Percentiles rank a stretch among this genome's conserved stretches.
Evolutionary conservation across 495 filamentous ascomycete genomes (phyloP).

Genomic region (Podospora sp.): DNA sequence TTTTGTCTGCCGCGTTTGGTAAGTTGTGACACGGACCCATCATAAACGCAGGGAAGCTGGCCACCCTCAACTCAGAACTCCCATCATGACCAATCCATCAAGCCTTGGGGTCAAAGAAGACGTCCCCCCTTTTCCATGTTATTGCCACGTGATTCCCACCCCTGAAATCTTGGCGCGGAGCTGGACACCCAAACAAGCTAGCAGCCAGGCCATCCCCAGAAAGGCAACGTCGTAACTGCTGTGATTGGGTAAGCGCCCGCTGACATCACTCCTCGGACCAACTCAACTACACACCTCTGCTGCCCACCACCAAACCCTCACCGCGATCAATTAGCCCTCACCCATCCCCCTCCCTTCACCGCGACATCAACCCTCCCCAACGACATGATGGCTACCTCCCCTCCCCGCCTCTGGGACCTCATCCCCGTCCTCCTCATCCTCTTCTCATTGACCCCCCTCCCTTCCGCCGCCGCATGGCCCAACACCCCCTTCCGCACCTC

Average conservation of each 20-base stretch:
- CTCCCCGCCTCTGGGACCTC: background rate
- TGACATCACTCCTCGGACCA: background rate
- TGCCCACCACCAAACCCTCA: background rate
- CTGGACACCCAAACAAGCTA: background rate
- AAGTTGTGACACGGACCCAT: too few relatives aligned
- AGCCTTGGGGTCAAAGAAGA: too few relatives aligned
- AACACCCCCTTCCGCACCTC: conserved; percentile 40
- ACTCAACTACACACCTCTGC: background rate
- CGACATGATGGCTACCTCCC: background rate
- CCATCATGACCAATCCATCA: too few relatives aligned
- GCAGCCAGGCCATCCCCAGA: too few relatives aligned
- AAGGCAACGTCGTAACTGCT: background rate
- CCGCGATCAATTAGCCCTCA: background rate
- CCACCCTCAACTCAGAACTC: too few relatives aligned
- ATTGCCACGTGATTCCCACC: too few relatives aligned
- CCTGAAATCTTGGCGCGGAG: background rate
- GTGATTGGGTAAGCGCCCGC: background rate
- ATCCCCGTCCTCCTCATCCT: background rate
- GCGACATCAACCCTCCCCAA: background rate
- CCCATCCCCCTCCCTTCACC: background rate
- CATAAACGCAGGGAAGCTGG: too few relatives aligned
- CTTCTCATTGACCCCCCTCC: background rate
- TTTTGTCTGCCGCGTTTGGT: too few relatives aligned
- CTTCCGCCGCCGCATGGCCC: conserved; percentile 31
- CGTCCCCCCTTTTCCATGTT: too few relatives aligned